Percentiles rank a stretch among this genome's conserved stretches.
Conservation (phyloP, 768 basidiomycete genomes). For the Galerina marginata region DNA sequence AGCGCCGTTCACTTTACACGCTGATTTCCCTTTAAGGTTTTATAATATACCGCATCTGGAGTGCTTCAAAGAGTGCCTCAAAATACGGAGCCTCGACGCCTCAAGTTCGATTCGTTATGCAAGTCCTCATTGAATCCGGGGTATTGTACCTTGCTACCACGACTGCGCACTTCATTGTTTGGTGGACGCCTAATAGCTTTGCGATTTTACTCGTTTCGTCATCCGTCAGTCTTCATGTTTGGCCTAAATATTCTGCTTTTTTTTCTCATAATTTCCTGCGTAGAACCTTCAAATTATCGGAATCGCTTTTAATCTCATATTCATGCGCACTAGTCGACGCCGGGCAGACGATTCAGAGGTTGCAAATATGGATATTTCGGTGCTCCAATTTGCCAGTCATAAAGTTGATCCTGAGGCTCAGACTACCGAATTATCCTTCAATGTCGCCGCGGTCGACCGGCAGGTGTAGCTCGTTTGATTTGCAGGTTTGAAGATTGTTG, state of each 20-base stretch:
- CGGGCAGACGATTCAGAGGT: neutral
- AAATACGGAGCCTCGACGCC: neutral
- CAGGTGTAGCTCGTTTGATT: too few species aligned
- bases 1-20: neutral
- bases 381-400: too few species aligned
- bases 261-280: neutral
- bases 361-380: too few species aligned
- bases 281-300: slow-evolving; percentile 24
- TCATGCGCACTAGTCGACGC: slow-evolving; percentile 15
- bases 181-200: slow-evolving; percentile 12
- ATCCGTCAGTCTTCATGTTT: slow-evolving; percentile 16
- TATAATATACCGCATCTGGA: slow-evolving; percentile 1
- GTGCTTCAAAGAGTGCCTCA: neutral
- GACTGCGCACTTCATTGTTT: slow-evolving; percentile 16
- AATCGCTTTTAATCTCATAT: slow-evolving; percentile 28
- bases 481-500: too few species aligned
- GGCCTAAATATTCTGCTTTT: neutral
- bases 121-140: slow-evolving; percentile 24
- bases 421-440: too few species aligned
- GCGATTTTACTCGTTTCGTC: slow-evolving; percentile 17
- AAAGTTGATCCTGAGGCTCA: too few species aligned
- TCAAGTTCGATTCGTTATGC: slow-evolving; percentile 1
- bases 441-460: too few species aligned
- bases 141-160: slow-evolving; percentile 20
- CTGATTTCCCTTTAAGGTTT: neutral